These are phyloP conservation scores for Trametes villosa DNA, from an alignment of 768 basidiomycete genomes.

Conservation along the genomic window DNA sequence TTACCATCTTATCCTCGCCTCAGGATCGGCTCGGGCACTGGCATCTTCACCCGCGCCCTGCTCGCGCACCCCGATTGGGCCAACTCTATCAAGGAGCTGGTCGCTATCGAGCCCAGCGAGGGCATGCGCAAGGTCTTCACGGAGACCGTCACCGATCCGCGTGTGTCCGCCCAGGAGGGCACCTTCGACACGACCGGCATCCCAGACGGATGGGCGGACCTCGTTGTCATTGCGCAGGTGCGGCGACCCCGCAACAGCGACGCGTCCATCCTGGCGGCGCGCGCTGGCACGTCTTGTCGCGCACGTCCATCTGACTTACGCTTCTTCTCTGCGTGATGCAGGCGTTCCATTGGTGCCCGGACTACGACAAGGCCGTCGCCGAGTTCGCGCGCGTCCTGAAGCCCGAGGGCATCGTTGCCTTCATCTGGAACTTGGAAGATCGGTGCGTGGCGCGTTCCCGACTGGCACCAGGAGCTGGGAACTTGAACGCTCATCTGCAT, in stretches of 20 bases:
- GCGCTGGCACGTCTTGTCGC: background rate
- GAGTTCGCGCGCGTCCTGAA: constrained; percentile 86
- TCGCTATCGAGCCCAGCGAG: constrained; percentile 80
- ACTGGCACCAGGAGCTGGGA: background rate
- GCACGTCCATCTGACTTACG: background rate
- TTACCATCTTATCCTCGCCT: constrained; percentile 13
- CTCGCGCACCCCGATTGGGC: constrained; percentile 65
- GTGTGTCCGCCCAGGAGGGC: constrained; percentile 61
- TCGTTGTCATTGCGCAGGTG: constrained; percentile 80
- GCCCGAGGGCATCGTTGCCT: constrained; percentile 67
- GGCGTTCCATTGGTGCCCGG: constrained; percentile 95
- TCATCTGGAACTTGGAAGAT: constrained; percentile 94
- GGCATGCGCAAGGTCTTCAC: constrained; percentile 84
- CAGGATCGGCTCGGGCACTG: constrained; percentile 85
- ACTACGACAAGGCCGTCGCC: constrained; percentile 67
- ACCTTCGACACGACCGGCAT: constrained; percentile 70
- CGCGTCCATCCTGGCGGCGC: too few relatives aligned
- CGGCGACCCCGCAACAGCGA: background rate
- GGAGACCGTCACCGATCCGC: constrained; percentile 55
- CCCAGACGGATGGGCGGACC: constrained; percentile 71
- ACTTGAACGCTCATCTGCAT: background rate
- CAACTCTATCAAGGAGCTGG: constrained; percentile 52
- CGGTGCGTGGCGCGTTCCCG: constrained; percentile 43
- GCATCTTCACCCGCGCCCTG: constrained; percentile 85
- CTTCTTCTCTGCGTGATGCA: constrained; percentile 34